Conservation (phyloP, 768 basidiomycete genomes). For the Cystofilobasidium capitatum region DNA sequence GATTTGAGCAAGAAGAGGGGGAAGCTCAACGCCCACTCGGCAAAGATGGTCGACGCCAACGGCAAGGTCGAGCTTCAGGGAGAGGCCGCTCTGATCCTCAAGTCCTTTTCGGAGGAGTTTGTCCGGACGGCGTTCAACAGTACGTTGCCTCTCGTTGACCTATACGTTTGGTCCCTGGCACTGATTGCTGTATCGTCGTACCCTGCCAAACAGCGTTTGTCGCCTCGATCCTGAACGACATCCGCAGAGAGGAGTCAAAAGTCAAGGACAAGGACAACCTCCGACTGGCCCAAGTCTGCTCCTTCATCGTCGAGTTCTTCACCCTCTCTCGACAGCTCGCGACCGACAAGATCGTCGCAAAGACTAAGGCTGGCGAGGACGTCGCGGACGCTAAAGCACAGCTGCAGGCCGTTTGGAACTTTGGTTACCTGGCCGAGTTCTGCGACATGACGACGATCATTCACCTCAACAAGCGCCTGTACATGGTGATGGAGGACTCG, state of each 20-base stretch:
- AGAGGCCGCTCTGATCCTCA: slow-evolving; percentile 45
- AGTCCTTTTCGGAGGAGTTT: slow-evolving; percentile 62
- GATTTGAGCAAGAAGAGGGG: slow-evolving; percentile 57
- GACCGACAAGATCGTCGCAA: not conserved
- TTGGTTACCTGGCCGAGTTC: slow-evolving; percentile 47
- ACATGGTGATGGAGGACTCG: slow-evolving; percentile 81
- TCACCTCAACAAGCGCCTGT: slow-evolving; percentile 84
- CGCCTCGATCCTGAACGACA: slow-evolving; percentile 74
- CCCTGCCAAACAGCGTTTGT: slow-evolving; percentile 60
- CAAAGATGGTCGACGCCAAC: not conserved
- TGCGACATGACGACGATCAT: slow-evolving; percentile 77
- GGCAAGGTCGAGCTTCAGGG: slow-evolving; percentile 31
- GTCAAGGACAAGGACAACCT: slow-evolving; percentile 92
- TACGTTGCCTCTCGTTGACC: slow-evolving; percentile 66
- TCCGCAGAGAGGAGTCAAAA: slow-evolving; percentile 80
- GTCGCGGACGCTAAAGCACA: not conserved
- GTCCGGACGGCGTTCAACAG: slow-evolving; percentile 79
- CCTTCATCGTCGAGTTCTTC: slow-evolving; percentile 91
- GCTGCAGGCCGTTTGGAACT: slow-evolving; percentile 6
- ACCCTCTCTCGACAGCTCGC: slow-evolving; percentile 46
- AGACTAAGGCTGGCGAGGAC: slow-evolving; percentile 2
- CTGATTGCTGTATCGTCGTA: slow-evolving; percentile 13
- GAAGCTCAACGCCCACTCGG: slow-evolving; percentile 27
- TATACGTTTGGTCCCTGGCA: slow-evolving; percentile 71
- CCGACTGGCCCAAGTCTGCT: slow-evolving; percentile 71